A percentile compares a stretch with the other conserved stretches of the same genome.
Evolutionary conservation across 257 asterid species (phyloP).

Genomic region (Cordia subcordata): DNA sequence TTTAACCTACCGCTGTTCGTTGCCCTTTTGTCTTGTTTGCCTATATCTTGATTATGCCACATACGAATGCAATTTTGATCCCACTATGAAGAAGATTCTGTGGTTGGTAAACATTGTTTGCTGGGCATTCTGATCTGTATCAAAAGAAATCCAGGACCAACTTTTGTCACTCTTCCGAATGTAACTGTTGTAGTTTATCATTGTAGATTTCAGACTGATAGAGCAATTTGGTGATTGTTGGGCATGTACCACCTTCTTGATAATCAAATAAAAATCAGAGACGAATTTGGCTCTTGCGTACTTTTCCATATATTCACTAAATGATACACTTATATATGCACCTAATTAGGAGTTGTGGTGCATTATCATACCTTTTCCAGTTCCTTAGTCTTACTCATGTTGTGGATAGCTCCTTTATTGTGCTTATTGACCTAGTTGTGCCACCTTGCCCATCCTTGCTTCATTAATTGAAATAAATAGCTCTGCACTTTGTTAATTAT

Average conservation of each 20-base stretch:
- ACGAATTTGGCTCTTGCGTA: constrained; percentile 27
- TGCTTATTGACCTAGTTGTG: background rate
- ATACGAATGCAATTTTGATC: constrained; percentile 24
- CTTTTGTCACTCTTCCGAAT: constrained; percentile 33
- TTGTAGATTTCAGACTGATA: constrained; percentile 56
- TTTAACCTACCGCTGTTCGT: constrained; percentile 39
- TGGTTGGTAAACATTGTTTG: constrained; percentile 22
- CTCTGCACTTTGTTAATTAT: background rate
- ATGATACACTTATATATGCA: constrained; percentile 7
- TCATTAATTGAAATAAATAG: background rate
- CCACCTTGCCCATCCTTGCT: background rate
- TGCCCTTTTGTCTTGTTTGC: constrained; percentile 42
- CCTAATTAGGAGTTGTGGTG: background rate
- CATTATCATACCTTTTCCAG: background rate
- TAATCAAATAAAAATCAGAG: constrained; percentile 42
- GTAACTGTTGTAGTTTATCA: constrained; percentile 54
- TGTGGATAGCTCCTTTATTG: background rate
- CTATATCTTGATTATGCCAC: constrained; percentile 36
- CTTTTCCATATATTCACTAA: constrained; percentile 13
- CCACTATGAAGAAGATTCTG: constrained; percentile 29
- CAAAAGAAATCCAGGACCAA: constrained; percentile 24
- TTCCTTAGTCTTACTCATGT: background rate
- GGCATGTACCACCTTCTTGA: constrained; percentile 43
- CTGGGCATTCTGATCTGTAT: constrained; percentile 24
- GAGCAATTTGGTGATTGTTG: constrained; percentile 47